Conservation (phyloP, 805 yeast genomes). For the Ogataea parapolymorpha region DNA sequence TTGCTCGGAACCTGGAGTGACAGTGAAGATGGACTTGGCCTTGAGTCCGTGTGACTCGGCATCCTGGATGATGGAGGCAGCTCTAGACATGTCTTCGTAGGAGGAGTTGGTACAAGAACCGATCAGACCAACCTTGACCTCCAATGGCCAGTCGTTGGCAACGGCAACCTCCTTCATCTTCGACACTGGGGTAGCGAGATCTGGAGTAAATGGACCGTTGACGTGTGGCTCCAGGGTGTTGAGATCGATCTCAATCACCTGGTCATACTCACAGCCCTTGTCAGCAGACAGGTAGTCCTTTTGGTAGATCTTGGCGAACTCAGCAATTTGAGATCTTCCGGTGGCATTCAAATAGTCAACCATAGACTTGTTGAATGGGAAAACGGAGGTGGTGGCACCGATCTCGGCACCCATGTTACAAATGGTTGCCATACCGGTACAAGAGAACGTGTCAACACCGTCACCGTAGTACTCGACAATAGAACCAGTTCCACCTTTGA, state of each 20-base stretch:
- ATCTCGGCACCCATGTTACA: slow-evolving; percentile 99
- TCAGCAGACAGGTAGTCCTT: slow-evolving; percentile 72
- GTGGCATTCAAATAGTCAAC: slow-evolving; percentile 72
- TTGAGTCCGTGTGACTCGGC: slow-evolving; percentile 84
- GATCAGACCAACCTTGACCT: slow-evolving; percentile 87
- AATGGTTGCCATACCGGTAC: slow-evolving; percentile 99
- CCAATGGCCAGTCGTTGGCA: slow-evolving; percentile 80
- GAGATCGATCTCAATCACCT: slow-evolving; percentile 86
- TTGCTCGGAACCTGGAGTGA: slow-evolving; percentile 98
- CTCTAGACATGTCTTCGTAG: slow-evolving; percentile 97
- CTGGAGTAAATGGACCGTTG: slow-evolving; percentile 98
- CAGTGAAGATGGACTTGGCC: slow-evolving; percentile 88
- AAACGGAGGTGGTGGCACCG: slow-evolving; percentile 96
- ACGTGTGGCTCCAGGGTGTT: slow-evolving; percentile 87
- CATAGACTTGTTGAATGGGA: slow-evolving; percentile 72
- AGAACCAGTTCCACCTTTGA: slow-evolving; percentile 97
- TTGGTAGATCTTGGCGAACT: slow-evolving; percentile 53
- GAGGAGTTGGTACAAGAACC: slow-evolving; percentile 99
- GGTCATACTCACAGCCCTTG: slow-evolving; percentile 84
- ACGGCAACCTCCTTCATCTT: slow-evolving; percentile 69
- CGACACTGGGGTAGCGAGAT: slow-evolving; percentile 89
- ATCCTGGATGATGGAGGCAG: slow-evolving; percentile 83
- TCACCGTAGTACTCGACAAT: slow-evolving; percentile 96
- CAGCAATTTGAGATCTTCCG: slow-evolving; percentile 77
- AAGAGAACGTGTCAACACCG: slow-evolving; percentile 87